These are phyloP conservation scores for Mucuna pruriens DNA, from an alignment of 306 rosid genomes.

Conservation along the genomic window DNA sequence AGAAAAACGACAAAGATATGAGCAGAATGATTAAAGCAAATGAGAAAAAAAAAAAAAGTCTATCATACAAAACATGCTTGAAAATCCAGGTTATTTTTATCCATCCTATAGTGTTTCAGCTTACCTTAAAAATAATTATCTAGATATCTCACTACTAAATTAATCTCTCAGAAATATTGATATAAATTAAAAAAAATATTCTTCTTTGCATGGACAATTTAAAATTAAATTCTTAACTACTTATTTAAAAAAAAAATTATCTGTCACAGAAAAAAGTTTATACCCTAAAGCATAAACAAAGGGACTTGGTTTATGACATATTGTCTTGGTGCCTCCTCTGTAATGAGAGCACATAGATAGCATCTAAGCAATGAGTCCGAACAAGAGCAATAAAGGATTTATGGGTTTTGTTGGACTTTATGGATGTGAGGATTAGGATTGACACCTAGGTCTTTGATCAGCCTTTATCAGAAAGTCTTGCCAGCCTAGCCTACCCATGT, in stretches of 20 bases:
- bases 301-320: constrained; percentile 7
- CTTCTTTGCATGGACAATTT: no score
- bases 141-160: no score
- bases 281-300: constrained; percentile 6
- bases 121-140: no score
- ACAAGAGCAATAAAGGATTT: constrained; percentile 24
- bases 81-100: constrained; percentile 33
- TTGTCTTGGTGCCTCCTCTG: constrained; percentile 16
- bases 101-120: neutral
- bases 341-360: constrained; percentile 5
- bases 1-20: constrained; percentile 2
- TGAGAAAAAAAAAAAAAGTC: constrained; percentile 25
- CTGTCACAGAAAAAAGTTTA: neutral
- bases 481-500: constrained; percentile 46
- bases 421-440: neutral
- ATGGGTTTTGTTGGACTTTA: constrained; percentile 22
- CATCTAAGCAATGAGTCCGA: neutral
- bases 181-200: no score
- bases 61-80: constrained; percentile 40
- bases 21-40: constrained; percentile 26
- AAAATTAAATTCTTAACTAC: no score
- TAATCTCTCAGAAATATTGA: no score
- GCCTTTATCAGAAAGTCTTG: constrained; percentile 15
- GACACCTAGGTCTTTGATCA: constrained; percentile 8
- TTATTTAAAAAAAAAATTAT: no score